Conservation (phyloP, 2,329 filamentous ascomycete species). For the Biscogniauxia sp. region DNA sequence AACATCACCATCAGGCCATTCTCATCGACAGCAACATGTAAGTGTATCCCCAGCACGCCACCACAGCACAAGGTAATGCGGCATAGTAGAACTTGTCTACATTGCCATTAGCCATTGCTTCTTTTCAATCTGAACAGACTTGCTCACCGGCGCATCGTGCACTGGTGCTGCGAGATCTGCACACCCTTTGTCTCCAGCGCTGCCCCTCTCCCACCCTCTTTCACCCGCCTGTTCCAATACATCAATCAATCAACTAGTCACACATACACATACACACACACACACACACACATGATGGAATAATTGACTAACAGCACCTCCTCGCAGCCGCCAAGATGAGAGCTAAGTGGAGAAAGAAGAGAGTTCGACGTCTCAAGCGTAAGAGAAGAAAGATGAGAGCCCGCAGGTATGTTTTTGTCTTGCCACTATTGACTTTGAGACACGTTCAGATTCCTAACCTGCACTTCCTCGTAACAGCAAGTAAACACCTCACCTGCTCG, state of each 20-base stretch:
- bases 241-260: background rate
- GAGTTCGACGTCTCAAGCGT: conserved; percentile 96
- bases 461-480: conserved; percentile 32
- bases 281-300: background rate
- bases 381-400: conserved; percentile 99
- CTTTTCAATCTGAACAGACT: background rate
- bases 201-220: background rate
- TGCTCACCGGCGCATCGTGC: background rate
- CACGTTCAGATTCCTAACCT: background rate
- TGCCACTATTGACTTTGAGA: background rate
- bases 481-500: conserved; percentile 43
- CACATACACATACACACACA: background rate
- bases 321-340: conserved; percentile 57
- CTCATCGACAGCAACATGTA: conserved; percentile 34
- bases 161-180: background rate
- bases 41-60: conserved; percentile 13
- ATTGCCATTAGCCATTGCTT: conserved; percentile 1
- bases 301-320: conserved; percentile 15
- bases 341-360: conserved; percentile 99
- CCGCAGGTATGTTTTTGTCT: conserved; percentile 70
- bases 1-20: conserved; percentile 31
- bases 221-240: background rate
- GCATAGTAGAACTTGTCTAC: background rate
- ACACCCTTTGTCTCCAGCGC: background rate
- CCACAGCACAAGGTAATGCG: background rate